Conservation (phyloP, 345 rosid species). For the Erodium maritimum region DNA sequence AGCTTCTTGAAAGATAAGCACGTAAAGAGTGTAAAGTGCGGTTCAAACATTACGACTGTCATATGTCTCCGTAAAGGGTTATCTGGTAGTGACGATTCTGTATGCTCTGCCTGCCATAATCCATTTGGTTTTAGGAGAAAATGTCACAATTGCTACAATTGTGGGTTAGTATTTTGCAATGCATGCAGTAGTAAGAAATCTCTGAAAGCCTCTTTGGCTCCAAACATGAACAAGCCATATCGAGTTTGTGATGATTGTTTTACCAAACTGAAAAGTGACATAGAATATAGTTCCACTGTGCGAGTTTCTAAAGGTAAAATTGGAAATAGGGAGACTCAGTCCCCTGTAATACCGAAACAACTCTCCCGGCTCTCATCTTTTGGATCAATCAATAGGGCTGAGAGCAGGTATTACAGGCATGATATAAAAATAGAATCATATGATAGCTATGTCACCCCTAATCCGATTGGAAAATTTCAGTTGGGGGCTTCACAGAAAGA, state of each 20-base stretch:
- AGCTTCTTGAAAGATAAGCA: conserved; percentile 58
- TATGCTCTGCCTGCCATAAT: conserved; percentile 74
- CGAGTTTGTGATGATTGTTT: conserved; percentile 85
- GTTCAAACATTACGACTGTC: conserved; percentile 66
- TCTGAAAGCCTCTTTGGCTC: no score
- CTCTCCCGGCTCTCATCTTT: conserved; percentile 35
- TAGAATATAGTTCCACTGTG: no score
- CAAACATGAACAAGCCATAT: conserved; percentile 78
- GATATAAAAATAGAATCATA: no score
- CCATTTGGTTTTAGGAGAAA: conserved; percentile 78
- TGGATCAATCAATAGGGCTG: conserved; percentile 30
- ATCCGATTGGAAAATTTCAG: no score
- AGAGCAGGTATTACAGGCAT: conserved; percentile 18
- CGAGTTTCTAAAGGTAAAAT: no score
- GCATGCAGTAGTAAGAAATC: no score
- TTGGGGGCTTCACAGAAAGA: conserved; percentile 22
- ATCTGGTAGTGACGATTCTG: conserved; percentile 51
- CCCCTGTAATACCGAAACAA: conserved; percentile 25
- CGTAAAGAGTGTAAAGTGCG: conserved; percentile 60
- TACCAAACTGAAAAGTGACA: conserved; percentile 41
- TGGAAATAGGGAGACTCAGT: conserved; percentile 27
- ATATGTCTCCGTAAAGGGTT: conserved; percentile 66
- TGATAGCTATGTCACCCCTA: no score
- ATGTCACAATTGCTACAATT: no score
- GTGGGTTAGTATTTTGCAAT: no score